Percentiles rank a stretch among this genome's conserved stretches.
These are phyloP conservation scores for Allomyces arbusculus DNA, from an alignment of 192 early-diverging fungal genomes.

Conservation along the genomic window DNA sequence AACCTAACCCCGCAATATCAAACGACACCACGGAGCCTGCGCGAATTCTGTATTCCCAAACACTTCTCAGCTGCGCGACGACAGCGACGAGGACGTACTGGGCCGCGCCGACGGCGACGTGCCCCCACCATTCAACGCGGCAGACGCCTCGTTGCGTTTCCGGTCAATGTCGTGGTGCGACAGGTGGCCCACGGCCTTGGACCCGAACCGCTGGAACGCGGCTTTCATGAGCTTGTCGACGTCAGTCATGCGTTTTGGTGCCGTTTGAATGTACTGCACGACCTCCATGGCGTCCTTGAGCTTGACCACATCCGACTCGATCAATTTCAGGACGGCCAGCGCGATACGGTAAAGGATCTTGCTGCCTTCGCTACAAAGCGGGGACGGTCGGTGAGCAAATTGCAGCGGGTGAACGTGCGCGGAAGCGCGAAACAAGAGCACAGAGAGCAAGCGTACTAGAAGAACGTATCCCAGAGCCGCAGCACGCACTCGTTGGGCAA, in stretches of 20 bases:
- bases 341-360: neutral
- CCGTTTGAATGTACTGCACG: neutral
- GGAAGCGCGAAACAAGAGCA: conserved; percentile 1
- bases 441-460: conserved; percentile 16
- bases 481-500: conserved; percentile 47
- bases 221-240: neutral
- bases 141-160: no score
- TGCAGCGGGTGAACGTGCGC: neutral
- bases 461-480: conserved; percentile 46
- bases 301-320: neutral
- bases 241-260: neutral
- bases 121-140: no score
- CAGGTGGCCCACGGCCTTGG: neutral
- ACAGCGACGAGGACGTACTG: no score
- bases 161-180: neutral
- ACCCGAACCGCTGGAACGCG: neutral
- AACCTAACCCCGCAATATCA: no score
- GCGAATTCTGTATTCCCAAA: no score
- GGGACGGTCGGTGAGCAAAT: no score
- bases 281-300: neutral
- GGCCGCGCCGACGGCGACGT: no score
- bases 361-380: neutral
- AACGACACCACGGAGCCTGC: no score
- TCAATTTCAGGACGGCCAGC: neutral
- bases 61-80: no score